Percentiles rank a stretch among this genome's conserved stretches.
These are phyloP conservation scores for Caloboletus firmus DNA, from an alignment of 1,284 basidiomycete species.

Conservation along the genomic window DNA sequence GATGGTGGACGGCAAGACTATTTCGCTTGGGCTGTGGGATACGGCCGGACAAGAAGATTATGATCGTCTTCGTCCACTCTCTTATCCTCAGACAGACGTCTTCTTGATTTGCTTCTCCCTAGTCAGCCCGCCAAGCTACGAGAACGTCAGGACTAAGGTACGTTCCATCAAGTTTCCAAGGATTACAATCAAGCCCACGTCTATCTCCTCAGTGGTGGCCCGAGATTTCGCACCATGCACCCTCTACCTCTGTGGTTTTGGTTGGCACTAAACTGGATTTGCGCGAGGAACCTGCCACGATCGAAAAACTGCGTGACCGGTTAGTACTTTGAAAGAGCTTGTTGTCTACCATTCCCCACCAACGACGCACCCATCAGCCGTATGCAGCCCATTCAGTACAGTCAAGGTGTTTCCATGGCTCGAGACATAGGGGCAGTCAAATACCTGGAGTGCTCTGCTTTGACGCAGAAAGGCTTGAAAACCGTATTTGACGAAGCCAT, in stretches of 20 bases:
- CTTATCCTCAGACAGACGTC: slow-evolving; percentile 99
- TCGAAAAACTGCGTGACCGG: slow-evolving; percentile 92
- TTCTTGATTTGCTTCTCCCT: slow-evolving; percentile 99
- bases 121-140: slow-evolving; percentile 95
- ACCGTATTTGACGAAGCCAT: slow-evolving; percentile 97
- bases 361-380: slow-evolving; percentile 51
- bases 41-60: slow-evolving; percentile 99
- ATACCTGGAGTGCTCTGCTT: slow-evolving; percentile 95
- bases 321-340: slow-evolving; percentile 36
- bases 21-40: slow-evolving; percentile 97
- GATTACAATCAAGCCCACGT: slow-evolving; percentile 8
- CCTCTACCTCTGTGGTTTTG: slow-evolving; percentile 90
- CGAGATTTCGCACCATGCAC: slow-evolving; percentile 96
- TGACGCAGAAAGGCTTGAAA: slow-evolving; percentile 98
- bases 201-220: slow-evolving; percentile 80
- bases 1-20: slow-evolving; percentile 98
- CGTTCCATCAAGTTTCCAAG: slow-evolving; percentile 20
- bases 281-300: slow-evolving; percentile 89
- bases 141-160: slow-evolving; percentile 98
- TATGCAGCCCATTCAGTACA: slow-evolving; percentile 92
- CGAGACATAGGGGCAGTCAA: slow-evolving; percentile 95
- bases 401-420: slow-evolving; percentile 88
- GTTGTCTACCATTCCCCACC: slow-evolving; percentile 8
- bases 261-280: slow-evolving; percentile 99
- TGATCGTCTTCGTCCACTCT: slow-evolving; percentile 95